Evolutionary conservation across 129 eudicot species (phyloP), one percentile per base, ranked within the genome.

Genomic region (Chrysanthemum seticuspe): DNA sequence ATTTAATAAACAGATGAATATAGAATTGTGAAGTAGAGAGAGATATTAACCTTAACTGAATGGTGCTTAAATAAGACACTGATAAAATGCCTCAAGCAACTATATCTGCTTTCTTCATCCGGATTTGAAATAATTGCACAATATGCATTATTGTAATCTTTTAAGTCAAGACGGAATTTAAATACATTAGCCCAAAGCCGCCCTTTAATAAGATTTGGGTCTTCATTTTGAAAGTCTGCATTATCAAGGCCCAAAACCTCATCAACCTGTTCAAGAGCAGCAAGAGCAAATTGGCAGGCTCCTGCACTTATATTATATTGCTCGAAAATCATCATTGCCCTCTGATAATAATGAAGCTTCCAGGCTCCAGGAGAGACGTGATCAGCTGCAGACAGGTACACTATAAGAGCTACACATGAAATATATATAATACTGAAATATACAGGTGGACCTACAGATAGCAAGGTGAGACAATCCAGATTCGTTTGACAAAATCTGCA

Each of bases 231-330:
- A 19, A 19, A 19, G 21, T 19, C 21, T 19, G 21, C 21, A 19
- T 19, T 19, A 19, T 31, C 70, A 66, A 54, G 63, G 44, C 81
- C 81, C 68, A 86, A 78, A 73, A 88, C 95, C 81, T 88, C 99
- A 78, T 95, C 99, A 70, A 95, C 97, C 81, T 95, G 99, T 83
- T 95, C 97, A 68, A 95, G 97, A 61, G 99, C 97, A 81, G 99
- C 97, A 83, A 95, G 86, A 52, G 99, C 96, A 88, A 88, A 95
- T 18, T 85, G 91, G 76, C 94, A 88, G 68, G 99, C 97, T 57
- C 85, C 96, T 78, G 86, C 89, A 72, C 94, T 88, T 82, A 90
- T 64, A 76, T 82, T 85, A 74, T 90, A 86, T 67, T 85, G 99
- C 85, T 95, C 99, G 83, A 95, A 88, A 55, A 90, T 67, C 82